These are phyloP conservation scores for Tulasnella sp. DNA, from an alignment of 768 basidiomycete species.

Conservation along the genomic window DNA sequence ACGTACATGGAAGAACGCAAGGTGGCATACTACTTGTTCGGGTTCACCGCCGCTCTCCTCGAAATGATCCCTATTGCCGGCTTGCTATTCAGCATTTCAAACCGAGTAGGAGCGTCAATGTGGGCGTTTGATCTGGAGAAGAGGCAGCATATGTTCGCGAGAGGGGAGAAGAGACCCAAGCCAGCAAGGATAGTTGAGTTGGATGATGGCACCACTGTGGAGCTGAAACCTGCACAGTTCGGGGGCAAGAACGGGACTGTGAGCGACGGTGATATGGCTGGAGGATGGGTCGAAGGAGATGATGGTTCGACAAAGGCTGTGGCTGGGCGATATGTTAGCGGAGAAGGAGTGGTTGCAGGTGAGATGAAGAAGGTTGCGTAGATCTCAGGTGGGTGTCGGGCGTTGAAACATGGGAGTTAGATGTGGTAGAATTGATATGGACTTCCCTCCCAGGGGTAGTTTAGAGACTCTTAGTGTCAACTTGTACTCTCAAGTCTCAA, in stretches of 20 bases:
- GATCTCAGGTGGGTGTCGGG: not conserved
- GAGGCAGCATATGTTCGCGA: conserved; percentile 48
- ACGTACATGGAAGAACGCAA: conserved; percentile 87
- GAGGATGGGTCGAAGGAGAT: conserved; percentile 27
- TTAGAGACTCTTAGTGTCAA: not conserved
- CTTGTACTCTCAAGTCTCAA: not conserved
- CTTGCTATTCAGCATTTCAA: conserved; percentile 79
- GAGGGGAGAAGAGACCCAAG: conserved; percentile 43
- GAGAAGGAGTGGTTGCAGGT: conserved; percentile 24
- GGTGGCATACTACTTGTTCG: conserved; percentile 81
- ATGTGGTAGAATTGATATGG: no score
- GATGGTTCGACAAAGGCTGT: conserved; percentile 11
- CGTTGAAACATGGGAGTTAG: not conserved
- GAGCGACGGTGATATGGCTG: conserved; percentile 7
- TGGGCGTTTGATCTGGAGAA: conserved; percentile 71
- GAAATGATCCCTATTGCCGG: conserved; percentile 79
- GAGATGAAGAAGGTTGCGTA: not conserved
- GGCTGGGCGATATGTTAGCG: conserved; percentile 7
- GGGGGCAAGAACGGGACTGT: conserved; percentile 12
- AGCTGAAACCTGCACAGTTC: conserved; percentile 17
- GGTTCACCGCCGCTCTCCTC: conserved; percentile 78
- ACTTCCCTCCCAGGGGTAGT: not conserved
- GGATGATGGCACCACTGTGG: conserved; percentile 20
- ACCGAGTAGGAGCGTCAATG: conserved; percentile 92
- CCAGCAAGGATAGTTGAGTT: conserved; percentile 23